Percentiles rank a stretch among this genome's conserved stretches.
Evolutionary conservation across 1,139 yeast genomes (phyloP).

Genomic region (Blastobotrys malaysiensis): DNA sequence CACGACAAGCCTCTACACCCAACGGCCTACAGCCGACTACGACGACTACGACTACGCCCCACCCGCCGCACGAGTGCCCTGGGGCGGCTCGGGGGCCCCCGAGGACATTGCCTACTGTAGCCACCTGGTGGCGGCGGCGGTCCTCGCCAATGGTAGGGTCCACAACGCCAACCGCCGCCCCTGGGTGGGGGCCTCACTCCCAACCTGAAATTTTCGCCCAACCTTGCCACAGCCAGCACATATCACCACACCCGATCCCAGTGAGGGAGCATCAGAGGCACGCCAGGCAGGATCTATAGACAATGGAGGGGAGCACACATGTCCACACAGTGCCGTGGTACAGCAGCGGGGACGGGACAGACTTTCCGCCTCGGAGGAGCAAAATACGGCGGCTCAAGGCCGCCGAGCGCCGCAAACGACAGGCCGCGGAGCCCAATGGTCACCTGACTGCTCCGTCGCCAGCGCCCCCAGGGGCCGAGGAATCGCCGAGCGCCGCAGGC

Average conservation of each 20-base stretch:
- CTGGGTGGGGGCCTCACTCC: not conserved
- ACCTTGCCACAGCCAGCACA: not conserved
- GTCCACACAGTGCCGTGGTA: constrained; percentile 1
- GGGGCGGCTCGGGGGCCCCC: not conserved
- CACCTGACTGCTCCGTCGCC: too few species aligned
- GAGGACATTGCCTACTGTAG: not conserved
- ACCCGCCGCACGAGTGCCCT: not conserved
- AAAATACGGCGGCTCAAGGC: constrained; percentile 1
- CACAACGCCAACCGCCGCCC: not conserved
- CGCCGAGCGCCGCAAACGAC: not conserved
- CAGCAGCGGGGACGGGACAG: not conserved
- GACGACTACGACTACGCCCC: not conserved
- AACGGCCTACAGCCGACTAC: not conserved
- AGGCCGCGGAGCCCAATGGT: too few species aligned
- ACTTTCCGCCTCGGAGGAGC: constrained; percentile 10
- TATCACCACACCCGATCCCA: not conserved
- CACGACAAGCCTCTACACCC: not conserved
- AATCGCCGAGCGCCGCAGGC: too few species aligned
- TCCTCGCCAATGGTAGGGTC: not conserved
- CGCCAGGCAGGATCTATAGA: not conserved
- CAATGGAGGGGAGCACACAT: constrained; percentile 4
- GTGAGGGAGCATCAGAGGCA: not conserved
- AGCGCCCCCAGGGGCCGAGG: too few species aligned
- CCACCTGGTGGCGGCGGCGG: constrained; percentile 3
- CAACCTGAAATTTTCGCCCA: not conserved